phyloP scores from a whole-genome alignment of 805 yeast genomes.

The Metschnikowia cerradonensis region DNA sequence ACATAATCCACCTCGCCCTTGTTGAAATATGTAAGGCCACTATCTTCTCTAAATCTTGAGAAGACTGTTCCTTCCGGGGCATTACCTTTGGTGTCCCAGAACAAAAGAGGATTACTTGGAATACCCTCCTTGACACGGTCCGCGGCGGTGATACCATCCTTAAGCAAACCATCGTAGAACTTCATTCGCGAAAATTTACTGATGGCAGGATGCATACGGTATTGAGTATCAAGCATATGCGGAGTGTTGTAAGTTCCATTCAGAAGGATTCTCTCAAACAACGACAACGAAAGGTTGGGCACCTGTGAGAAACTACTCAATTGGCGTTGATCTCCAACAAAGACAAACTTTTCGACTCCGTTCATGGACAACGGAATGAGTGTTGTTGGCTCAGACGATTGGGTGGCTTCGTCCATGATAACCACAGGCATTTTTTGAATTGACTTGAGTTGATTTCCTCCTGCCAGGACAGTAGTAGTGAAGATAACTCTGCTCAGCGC shows the following conservation, averaged over 20 bases:
- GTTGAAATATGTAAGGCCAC: slow-evolving; percentile 59
- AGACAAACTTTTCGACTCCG: slow-evolving; percentile 63
- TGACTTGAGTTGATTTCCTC: slow-evolving; percentile 53
- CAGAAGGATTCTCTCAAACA: slow-evolving; percentile 61
- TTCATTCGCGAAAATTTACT: slow-evolving; percentile 54
- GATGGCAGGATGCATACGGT: slow-evolving; percentile 64
- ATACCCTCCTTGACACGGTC: slow-evolving; percentile 47
- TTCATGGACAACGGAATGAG: slow-evolving; percentile 63
- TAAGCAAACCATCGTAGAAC: slow-evolving; percentile 47
- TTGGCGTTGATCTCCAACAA: slow-evolving; percentile 76
- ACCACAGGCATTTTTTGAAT: slow-evolving; percentile 58
- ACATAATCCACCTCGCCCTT: slow-evolving; percentile 49
- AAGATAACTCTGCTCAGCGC: slow-evolving; percentile 57
- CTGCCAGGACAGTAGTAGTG: slow-evolving; percentile 71
- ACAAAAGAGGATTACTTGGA: slow-evolving; percentile 48
- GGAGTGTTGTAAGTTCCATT: slow-evolving; percentile 60
- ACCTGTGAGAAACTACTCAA: slow-evolving; percentile 68
- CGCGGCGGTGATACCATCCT: slow-evolving; percentile 55
- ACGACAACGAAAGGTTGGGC: slow-evolving; percentile 60
- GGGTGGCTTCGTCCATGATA: slow-evolving; percentile 77
- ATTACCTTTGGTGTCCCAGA: slow-evolving; percentile 55
- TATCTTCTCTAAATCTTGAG: slow-evolving; percentile 43
- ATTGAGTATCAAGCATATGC: slow-evolving; percentile 66
- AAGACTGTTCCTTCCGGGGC: slow-evolving; percentile 46
- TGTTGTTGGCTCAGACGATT: slow-evolving; percentile 69